A percentile compares a stretch with the other conserved stretches of the same genome.
Conservation (phyloP, 2,329 filamentous ascomycete species). For the Talaromyces albobiverticillius region DNA sequence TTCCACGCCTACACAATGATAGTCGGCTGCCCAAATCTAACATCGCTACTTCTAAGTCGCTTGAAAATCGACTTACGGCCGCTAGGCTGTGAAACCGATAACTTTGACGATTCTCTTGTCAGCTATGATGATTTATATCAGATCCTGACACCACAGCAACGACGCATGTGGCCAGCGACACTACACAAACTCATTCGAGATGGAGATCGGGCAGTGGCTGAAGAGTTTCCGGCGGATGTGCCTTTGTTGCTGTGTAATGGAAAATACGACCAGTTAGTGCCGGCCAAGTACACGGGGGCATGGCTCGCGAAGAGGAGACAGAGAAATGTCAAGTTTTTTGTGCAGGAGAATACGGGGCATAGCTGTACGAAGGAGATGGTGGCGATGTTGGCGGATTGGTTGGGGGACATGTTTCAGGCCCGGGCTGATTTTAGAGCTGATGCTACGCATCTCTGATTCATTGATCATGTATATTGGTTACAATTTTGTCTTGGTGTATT, state of each 20-base stretch:
- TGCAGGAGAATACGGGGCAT: conserved; percentile 5
- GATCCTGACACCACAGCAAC: not conserved
- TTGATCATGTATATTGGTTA: too few relatives aligned
- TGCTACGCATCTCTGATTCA: too few relatives aligned
- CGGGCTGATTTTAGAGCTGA: too few relatives aligned
- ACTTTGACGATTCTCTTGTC: not conserved
- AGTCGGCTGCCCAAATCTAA: conserved; percentile 1
- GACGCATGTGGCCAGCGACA: not conserved
- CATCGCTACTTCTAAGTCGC: not conserved
- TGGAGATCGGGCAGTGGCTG: not conserved
- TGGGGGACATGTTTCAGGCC: not conserved
- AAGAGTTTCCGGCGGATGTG: not conserved
- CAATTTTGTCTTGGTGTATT: too few relatives aligned
- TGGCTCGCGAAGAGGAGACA: not conserved
- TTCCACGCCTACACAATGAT: not conserved
- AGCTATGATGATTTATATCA: not conserved
- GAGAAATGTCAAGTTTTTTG: not conserved
- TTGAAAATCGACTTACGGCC: not conserved
- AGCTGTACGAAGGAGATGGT: conserved; percentile 8
- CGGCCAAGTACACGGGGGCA: conserved; percentile 3
- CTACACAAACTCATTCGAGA: not conserved
- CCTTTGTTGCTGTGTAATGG: conserved; percentile 5
- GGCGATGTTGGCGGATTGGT: not conserved
- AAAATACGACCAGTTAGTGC: not conserved
- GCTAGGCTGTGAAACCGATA: not conserved